These are phyloP conservation scores for Tilletia walkeri DNA, from an alignment of 1,284 basidiomycete genomes.

Conservation along the genomic window DNA sequence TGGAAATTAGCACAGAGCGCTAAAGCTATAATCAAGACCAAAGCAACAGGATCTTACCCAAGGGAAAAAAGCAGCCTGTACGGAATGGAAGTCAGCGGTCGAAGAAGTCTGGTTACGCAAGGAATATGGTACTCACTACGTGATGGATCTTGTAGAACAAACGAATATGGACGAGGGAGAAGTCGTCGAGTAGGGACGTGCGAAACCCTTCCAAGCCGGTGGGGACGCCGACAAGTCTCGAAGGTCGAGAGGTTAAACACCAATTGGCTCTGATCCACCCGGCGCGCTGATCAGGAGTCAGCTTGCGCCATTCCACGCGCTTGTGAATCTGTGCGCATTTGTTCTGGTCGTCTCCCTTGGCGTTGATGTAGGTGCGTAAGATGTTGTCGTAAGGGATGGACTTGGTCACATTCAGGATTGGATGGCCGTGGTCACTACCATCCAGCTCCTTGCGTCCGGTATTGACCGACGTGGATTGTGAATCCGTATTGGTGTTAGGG, in stretches of 20 bases:
- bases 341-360: background rate
- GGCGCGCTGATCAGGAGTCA: background rate
- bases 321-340: background rate
- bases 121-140: background rate
- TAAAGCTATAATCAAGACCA: background rate
- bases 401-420: background rate
- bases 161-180: background rate
- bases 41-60: background rate
- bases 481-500: too few species aligned
- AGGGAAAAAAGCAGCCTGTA: background rate
- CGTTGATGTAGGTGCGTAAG: background rate
- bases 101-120: background rate
- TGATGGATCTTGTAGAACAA: background rate
- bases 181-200: slow-evolving; percentile 4
- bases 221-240: background rate
- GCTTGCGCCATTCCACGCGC: slow-evolving; percentile 9
- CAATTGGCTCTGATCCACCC: slow-evolving; percentile 1
- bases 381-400: background rate
- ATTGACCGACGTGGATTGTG: too few species aligned
- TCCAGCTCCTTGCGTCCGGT: too few species aligned
- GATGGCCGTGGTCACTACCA: background rate
- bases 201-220: background rate
- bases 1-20: background rate
- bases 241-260: background rate
- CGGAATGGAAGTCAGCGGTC: background rate